These are phyloP conservation scores for Glonium stellatum DNA, from an alignment of 495 filamentous ascomycete genomes.

Conservation along the genomic window DNA sequence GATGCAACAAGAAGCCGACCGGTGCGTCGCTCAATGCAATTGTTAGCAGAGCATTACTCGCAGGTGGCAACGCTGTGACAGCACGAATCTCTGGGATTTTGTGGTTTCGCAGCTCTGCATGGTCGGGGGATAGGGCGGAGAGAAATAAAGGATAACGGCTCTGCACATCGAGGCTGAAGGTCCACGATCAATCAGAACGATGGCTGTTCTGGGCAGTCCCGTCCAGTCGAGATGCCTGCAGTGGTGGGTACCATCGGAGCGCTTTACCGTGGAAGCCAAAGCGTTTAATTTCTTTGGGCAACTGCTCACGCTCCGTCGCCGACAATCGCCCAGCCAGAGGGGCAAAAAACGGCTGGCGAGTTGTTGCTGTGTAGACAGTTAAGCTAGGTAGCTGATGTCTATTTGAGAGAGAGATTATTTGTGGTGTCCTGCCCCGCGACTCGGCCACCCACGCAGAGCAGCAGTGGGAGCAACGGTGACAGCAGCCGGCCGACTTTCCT, in stretches of 20 bases:
- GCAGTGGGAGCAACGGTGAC: background rate
- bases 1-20: background rate
- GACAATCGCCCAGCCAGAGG: background rate
- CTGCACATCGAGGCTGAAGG: slow-evolving; percentile 8
- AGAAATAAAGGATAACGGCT: slow-evolving; percentile 5
- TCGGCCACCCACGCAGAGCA: background rate
- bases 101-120: background rate
- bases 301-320: slow-evolving; percentile 6
- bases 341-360: too few relatives aligned
- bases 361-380: too few relatives aligned
- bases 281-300: slow-evolving; percentile 12
- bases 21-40: background rate
- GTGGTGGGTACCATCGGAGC: slow-evolving; percentile 20
- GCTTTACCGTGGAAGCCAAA: slow-evolving; percentile 8
- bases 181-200: slow-evolving; percentile 4
- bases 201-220: slow-evolving; percentile 1
- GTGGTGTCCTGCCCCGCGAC: background rate
- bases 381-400: background rate
- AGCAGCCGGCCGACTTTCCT: background rate
- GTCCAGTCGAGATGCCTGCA: slow-evolving; percentile 9
- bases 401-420: background rate
- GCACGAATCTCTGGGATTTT: background rate
- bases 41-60: background rate
- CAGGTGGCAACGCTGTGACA: background rate
- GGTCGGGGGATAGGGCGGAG: slow-evolving; percentile 3